Base-by-base conservation (phyloP, 495 filamentous ascomycete species). In the Neurospora sp. region DNA sequence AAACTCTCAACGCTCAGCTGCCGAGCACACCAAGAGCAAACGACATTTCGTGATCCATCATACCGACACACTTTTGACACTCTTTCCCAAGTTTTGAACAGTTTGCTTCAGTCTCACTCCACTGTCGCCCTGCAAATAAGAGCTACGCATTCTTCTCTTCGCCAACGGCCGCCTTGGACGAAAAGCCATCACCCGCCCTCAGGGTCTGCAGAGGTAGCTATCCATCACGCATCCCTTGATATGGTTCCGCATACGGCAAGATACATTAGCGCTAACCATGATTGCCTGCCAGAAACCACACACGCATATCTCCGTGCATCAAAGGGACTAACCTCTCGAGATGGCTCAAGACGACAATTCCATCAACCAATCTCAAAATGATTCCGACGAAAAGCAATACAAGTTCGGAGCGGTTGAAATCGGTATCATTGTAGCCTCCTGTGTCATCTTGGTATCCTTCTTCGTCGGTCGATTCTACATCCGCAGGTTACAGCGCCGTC, bases 391-490 rank as follows among this genome's bases (percentile, higher is more conserved):
- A 73, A 20, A 44, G 65, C 20, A 35, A 7, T 72, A 68, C 27
- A 10, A 38, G n/a, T 44, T 77, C 40, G 75, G 68, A n/a, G 41
- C 69, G 37, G 69, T 69, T 22, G 75, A 77, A 37, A 77, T 78
- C 10, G 73, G 69, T 37, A 74, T 73, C 31, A 77, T 78, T 39
- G 72, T 74, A 40, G 69, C 75, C 22, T 84, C 74, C 3, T 48
- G 75, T n/a, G 35, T 35, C 37, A 20, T 74, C 44, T 8, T 73
- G 20, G 69, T 53, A 39, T 40, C 76, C 5, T 68, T 74, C 7
- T 65, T 70, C 27, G 42, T 78, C 70, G 12, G 6, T 16, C 53
- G 53, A 7, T 75, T 78, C 45, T 78, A 77, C 70, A 77, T 72
- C 71, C 73, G 73, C 48, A 74, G 40, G 20, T 65, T 78, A 7